phyloP scores from a whole-genome alignment of 78 protist species.

The Dictyostelium capitatum region DNA sequence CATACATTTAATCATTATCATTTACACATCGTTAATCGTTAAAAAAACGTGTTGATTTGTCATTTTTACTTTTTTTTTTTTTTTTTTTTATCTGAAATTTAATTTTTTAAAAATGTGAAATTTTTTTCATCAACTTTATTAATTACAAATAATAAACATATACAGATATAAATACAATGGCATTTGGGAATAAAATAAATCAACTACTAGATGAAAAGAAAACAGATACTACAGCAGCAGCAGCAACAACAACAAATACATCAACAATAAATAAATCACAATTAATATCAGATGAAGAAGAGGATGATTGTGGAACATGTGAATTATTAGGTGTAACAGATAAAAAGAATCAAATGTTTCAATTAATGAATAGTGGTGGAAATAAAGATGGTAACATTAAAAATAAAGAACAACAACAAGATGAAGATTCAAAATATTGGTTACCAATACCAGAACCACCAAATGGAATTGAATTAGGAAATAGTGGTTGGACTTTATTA shows the following conservation, averaged over 20 bases:
- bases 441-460: constrained; percentile 62
- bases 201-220: background rate
- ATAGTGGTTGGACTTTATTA: constrained; percentile 79
- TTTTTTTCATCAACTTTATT: no score
- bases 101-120: background rate
- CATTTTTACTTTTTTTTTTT: background rate
- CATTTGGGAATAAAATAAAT: constrained; percentile 4
- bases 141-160: background rate
- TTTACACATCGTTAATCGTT: no score
- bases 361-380: background rate
- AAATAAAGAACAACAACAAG: background rate
- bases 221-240: background rate
- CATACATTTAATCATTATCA: no score
- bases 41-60: background rate
- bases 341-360: constrained; percentile 70
- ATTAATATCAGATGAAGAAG: constrained; percentile 2
- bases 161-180: background rate
- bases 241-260: background rate
- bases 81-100: background rate
- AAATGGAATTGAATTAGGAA: constrained; percentile 61
- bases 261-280: background rate
- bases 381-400: background rate
- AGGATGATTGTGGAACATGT: constrained; percentile 63
- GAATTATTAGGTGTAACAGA: constrained; percentile 42
- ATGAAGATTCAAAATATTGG: constrained; percentile 43